Conservation (phyloP, 768 basidiomycete genomes). For the Auricularia sp. region DNA sequence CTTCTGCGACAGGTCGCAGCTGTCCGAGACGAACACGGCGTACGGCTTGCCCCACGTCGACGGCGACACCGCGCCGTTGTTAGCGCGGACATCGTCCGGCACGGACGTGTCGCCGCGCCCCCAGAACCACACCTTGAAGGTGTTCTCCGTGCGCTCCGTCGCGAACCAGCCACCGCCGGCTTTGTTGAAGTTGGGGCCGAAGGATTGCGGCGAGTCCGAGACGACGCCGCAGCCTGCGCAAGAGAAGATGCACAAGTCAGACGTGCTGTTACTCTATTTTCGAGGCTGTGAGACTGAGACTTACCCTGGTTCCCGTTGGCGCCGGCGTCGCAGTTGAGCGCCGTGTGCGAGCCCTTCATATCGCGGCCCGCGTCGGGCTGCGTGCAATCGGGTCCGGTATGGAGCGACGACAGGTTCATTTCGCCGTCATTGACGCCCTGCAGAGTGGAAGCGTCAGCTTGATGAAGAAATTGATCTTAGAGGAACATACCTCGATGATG, state of each 20-base stretch:
- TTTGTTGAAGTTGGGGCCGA: slow-evolving; percentile 39
- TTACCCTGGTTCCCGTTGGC: slow-evolving; percentile 42
- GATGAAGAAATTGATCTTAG: no score
- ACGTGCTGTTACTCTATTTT: no score
- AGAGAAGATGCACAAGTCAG: no score
- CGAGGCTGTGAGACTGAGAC: no score
- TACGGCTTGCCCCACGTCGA: slow-evolving; percentile 37
- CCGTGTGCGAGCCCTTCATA: slow-evolving; percentile 37
- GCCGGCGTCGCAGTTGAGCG: slow-evolving; percentile 34
- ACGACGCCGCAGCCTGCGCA: slow-evolving; percentile 40
- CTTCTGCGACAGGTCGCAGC: slow-evolving; percentile 45
- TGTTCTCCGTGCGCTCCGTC: slow-evolving; percentile 45
- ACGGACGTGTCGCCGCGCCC: slow-evolving; percentile 36
- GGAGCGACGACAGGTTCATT: slow-evolving; percentile 43
- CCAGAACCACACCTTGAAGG: slow-evolving; percentile 70
- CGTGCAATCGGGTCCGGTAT: slow-evolving; percentile 41
- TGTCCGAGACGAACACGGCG: slow-evolving; percentile 24
- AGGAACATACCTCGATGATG: slow-evolving; percentile 9
- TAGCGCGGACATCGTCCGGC: slow-evolving; percentile 31
- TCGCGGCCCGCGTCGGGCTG: slow-evolving; percentile 29
- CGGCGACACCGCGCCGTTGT: slow-evolving; percentile 3
- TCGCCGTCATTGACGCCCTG: background rate
- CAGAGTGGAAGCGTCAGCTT: no score
- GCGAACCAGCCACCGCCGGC: slow-evolving; percentile 54
- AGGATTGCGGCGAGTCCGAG: slow-evolving; percentile 25